Base-by-base conservation (phyloP, 2,329 filamentous ascomycete genomes). In the Diaporthe longicolla region DNA sequence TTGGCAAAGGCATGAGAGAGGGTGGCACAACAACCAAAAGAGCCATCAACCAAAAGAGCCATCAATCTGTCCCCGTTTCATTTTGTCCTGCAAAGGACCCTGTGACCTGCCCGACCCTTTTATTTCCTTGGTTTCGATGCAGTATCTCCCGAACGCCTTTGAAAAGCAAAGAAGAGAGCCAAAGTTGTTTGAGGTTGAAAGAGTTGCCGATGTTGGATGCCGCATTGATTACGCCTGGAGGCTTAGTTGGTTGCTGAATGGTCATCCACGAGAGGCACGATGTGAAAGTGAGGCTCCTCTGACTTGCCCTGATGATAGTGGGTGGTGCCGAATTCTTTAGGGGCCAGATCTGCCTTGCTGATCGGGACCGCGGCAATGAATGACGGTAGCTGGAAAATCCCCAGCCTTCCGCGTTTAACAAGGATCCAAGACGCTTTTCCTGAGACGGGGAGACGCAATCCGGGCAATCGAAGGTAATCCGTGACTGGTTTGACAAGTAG, bases 91-190 rank as follows among this genome's bases (percentile, higher is more conserved):
- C 1, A 50, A 65, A 45, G 43, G 45, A 73, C 4, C 43, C 6
- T 54, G 32, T 13, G 48, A 21, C 59, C 35, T 57, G 26, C 40
- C 54, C 66, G 19, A n/a, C 24, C 45, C 29, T 35, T 58, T 40
- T 52, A 54, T 57, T 74, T 69, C 43, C 54, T 58, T 52, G 58
- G 17, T 35, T 72, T 63, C 54, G 59, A 72, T 72, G 52, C 59
- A 57, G 32, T 45, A 37, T 66, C 37, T 58, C n/a, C n/a, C n/a
- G 43, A 74, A 75, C 71, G 73, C 73, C 73, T 57, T 50, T 35
- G 29, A n/a, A 48, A 52, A 35, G 17, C 29, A 32, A 48, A 58
- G 9, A 54, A 66, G n/a, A 48, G 57, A 40, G 32, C 32, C 32
- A 37, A 70, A 17, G 26, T 52, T 52, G 43, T 48, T 21, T 58